These are phyloP conservation scores for Crepidotus variabilis DNA, from an alignment of 768 basidiomycete genomes.

Conservation along the genomic window DNA sequence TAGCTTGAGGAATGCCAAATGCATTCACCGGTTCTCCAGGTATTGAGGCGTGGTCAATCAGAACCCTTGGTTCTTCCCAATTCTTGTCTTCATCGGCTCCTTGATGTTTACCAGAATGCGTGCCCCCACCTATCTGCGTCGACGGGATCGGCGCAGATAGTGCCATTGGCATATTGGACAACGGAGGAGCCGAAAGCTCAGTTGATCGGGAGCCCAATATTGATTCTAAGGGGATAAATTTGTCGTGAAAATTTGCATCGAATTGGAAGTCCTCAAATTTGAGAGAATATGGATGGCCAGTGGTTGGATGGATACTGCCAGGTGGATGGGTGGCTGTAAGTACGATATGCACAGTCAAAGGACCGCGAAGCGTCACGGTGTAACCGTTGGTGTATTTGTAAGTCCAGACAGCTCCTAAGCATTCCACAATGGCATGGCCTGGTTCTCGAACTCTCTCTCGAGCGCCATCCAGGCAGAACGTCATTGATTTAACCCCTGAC, in stretches of 20 bases:
- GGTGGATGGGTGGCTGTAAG: slow-evolving; percentile 28
- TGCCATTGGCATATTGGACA: not conserved
- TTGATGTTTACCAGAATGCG: slow-evolving; percentile 12
- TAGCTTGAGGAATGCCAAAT: slow-evolving; percentile 85
- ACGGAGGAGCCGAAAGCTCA: slow-evolving; percentile 22
- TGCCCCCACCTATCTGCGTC: not conserved
- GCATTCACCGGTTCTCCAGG: slow-evolving; percentile 85
- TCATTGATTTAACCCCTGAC: slow-evolving; percentile 83
- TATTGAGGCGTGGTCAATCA: slow-evolving; percentile 60
- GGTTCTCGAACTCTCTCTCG: slow-evolving; percentile 52
- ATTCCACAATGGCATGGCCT: slow-evolving; percentile 63
- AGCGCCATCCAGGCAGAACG: slow-evolving; percentile 72
- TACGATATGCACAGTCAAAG: slow-evolving; percentile 63
- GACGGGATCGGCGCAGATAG: not conserved
- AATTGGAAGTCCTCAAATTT: slow-evolving; percentile 76
- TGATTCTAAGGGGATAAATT: slow-evolving; percentile 64
- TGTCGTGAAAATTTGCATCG: slow-evolving; percentile 70
- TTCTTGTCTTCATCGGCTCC: slow-evolving; percentile 49
- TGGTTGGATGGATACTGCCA: slow-evolving; percentile 18
- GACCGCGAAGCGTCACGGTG: slow-evolving; percentile 71
- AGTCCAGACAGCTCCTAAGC: slow-evolving; percentile 73
- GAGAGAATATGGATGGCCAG: slow-evolving; percentile 31
- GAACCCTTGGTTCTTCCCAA: slow-evolving; percentile 64
- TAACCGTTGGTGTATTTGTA: slow-evolving; percentile 80
- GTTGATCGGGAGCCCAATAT: slow-evolving; percentile 47